phyloP scores from a whole-genome alignment of 2,329 filamentous ascomycete genomes.

The Cercospora canescens region DNA sequence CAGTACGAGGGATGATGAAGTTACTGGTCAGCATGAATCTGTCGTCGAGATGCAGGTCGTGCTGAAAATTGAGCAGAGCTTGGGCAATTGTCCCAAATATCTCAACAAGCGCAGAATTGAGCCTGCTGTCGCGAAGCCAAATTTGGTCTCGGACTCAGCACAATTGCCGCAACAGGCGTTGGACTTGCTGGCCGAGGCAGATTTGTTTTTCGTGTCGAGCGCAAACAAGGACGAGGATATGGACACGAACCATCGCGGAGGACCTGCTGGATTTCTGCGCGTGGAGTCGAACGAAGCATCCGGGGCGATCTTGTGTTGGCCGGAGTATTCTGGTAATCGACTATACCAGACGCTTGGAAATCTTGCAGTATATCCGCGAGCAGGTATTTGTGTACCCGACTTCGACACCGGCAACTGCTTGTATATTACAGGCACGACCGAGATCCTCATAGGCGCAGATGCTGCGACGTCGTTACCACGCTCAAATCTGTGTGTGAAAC shows the following conservation, averaged over 20 bases:
- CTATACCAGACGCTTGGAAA: conserved; percentile 85
- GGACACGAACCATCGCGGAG: conserved; percentile 83
- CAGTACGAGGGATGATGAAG: conserved; percentile 36
- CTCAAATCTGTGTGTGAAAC: conserved; percentile 70
- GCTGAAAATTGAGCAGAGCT: conserved; percentile 67
- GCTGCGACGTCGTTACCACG: conserved; percentile 65
- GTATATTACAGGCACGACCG: conserved; percentile 69
- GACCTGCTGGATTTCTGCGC: conserved; percentile 71
- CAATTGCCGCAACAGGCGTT: conserved; percentile 57
- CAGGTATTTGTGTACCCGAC: conserved; percentile 72
- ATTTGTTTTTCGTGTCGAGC: conserved; percentile 78
- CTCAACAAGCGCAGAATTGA: conserved; percentile 70
- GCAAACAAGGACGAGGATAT: conserved; percentile 63
- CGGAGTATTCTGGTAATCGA: conserved; percentile 82
- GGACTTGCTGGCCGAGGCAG: conserved; percentile 62
- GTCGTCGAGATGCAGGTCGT: conserved; percentile 57
- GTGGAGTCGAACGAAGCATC: conserved; percentile 57
- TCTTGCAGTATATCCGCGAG: conserved; percentile 62
- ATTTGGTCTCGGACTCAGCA: conserved; percentile 49
- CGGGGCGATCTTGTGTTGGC: conserved; percentile 64
- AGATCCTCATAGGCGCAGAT: conserved; percentile 64
- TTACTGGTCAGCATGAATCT: conserved; percentile 30
- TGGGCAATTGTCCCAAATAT: conserved; percentile 87
- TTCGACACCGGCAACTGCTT: conserved; percentile 72
- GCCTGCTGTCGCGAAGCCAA: conserved; percentile 56